These are phyloP conservation scores for Taphrina confusa DNA, from an alignment of 1,139 yeast species.

Conservation along the genomic window DNA sequence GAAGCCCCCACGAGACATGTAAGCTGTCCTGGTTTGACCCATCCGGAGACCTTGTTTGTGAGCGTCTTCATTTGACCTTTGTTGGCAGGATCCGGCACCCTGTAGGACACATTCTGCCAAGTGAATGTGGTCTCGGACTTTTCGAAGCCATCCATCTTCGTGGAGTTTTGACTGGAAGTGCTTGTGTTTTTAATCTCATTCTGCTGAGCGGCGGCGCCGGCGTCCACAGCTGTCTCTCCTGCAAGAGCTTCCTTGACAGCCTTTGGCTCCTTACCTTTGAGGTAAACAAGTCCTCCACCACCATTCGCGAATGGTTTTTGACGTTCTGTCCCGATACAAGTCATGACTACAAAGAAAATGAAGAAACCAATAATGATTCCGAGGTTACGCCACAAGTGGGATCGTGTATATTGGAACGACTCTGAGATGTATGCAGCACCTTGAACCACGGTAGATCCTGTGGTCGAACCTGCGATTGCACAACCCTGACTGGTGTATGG, in stretches of 20 bases:
- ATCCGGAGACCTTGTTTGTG: conserved; percentile 62
- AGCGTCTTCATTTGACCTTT: conserved; percentile 54
- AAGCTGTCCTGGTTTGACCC: conserved; percentile 62
- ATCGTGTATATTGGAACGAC: conserved; percentile 51
- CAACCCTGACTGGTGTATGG: conserved; percentile 50
- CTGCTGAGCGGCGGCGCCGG: conserved; percentile 51
- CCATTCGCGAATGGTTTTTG: conserved; percentile 66
- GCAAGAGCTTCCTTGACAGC: conserved; percentile 40
- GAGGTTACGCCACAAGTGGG: conserved; percentile 67
- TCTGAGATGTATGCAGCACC: conserved; percentile 55
- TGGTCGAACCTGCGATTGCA: conserved; percentile 53
- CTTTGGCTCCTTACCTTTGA: conserved; percentile 48
- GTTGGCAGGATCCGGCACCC: conserved; percentile 55
- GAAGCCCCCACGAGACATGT: conserved; percentile 70
- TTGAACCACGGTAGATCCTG: conserved; percentile 52
- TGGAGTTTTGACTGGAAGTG: background rate
- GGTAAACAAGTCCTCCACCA: conserved; percentile 81
- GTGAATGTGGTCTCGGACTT: conserved; percentile 53
- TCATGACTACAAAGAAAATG: conserved; percentile 57
- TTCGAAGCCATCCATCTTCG: conserved; percentile 17
- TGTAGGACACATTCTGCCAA: conserved; percentile 58
- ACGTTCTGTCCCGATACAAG: conserved; percentile 54
- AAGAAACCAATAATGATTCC: conserved; percentile 61
- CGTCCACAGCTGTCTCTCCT: conserved; percentile 50
- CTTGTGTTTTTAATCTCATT: conserved; percentile 26